These are phyloP conservation scores for Zizania latifolia DNA, from an alignment of 176 grass and related monocot species.

Conservation along the genomic window DNA sequence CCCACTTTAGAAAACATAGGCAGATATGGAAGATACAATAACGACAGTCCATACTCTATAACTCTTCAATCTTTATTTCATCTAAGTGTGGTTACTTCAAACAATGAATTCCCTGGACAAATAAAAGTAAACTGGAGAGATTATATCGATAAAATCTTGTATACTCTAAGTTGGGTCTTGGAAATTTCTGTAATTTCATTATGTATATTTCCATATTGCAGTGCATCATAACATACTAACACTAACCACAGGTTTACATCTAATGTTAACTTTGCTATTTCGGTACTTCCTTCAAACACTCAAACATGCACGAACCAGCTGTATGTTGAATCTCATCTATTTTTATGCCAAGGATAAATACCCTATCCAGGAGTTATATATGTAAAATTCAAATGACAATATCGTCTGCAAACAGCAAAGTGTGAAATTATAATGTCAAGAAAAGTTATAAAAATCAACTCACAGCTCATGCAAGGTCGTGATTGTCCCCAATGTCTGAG, in stretches of 20 bases:
- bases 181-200: neutral
- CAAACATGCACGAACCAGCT: neutral
- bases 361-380: neutral
- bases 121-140: too few species aligned
- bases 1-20: neutral
- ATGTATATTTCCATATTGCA: neutral
- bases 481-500: conserved; percentile 46
- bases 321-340: neutral
- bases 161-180: neutral
- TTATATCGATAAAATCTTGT: neutral
- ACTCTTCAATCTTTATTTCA: too few species aligned
- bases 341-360: neutral
- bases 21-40: too few species aligned
- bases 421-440: conserved; percentile 3
- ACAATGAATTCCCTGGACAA: too few species aligned
- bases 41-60: too few species aligned
- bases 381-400: neutral
- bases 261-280: neutral
- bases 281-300: too few species aligned
- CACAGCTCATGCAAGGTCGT: conserved; percentile 55
- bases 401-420: neutral
- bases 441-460: too few species aligned
- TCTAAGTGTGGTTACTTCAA: too few species aligned
- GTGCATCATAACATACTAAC: neutral
- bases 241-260: neutral